Conservation (phyloP, 2,329 filamentous ascomycete species). For the Trichophyton benhamiae region DNA sequence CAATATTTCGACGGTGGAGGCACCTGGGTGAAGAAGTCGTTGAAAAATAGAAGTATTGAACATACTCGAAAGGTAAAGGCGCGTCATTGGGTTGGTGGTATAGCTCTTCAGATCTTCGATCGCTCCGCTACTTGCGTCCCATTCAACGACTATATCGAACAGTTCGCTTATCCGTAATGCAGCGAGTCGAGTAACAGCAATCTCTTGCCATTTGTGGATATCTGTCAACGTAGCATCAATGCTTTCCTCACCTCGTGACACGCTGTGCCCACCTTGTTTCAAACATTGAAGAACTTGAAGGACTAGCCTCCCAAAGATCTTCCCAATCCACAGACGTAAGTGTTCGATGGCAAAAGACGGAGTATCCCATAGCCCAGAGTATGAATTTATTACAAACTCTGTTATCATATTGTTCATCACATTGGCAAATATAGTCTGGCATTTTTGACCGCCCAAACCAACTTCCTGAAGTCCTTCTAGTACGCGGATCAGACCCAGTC, state of each 20-base stretch:
- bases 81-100: constrained; percentile 40
- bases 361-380: constrained; percentile 45
- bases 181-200: constrained; percentile 44
- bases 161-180: constrained; percentile 44
- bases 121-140: constrained; percentile 47
- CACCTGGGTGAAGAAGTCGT: constrained; percentile 49
- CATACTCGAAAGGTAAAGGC: constrained; percentile 42
- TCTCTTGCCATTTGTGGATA: constrained; percentile 43
- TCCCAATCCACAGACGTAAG: constrained; percentile 44
- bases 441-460: constrained; percentile 43
- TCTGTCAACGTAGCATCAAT: constrained; percentile 30
- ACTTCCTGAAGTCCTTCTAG: constrained; percentile 39
- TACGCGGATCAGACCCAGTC: constrained; percentile 27
- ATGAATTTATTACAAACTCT: constrained; percentile 44
- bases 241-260: constrained; percentile 16
- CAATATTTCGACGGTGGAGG: constrained; percentile 54
- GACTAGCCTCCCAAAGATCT: constrained; percentile 42
- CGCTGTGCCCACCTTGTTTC: constrained; percentile 18
- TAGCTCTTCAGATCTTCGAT: constrained; percentile 50
- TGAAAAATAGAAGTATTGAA: constrained; percentile 43
- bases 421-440: constrained; percentile 46
- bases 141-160: constrained; percentile 51
- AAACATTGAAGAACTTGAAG: constrained; percentile 38
- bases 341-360: constrained; percentile 38
- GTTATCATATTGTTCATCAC: constrained; percentile 48